A percentile compares a stretch with the other conserved stretches of the same genome.
Evolutionary conservation across 148 eudicot species (phyloP).

Genomic region (Rhododendron molle): DNA sequence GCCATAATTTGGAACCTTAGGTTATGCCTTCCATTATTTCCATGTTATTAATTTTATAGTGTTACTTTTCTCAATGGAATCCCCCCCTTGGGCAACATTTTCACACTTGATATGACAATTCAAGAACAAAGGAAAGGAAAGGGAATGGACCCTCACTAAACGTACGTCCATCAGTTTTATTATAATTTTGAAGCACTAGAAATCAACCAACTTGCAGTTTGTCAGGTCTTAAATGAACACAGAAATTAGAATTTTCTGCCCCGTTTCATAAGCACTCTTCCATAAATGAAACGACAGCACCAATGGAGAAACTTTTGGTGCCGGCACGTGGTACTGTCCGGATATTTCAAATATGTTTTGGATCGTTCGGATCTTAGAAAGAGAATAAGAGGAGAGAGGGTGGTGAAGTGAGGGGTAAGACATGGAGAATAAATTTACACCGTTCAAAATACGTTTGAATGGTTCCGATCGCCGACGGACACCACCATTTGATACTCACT

Average conservation of each 20-base stretch:
- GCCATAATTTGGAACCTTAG: neutral
- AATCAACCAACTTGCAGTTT: slow-evolving; percentile 1
- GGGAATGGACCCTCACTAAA: neutral
- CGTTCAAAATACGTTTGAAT: too few species aligned
- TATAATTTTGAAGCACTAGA: neutral
- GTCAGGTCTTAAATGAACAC: neutral
- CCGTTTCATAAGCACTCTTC: neutral
- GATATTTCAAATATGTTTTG: too few species aligned
- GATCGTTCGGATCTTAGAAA: too few species aligned
- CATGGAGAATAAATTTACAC: too few species aligned
- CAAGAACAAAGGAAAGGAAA: neutral
- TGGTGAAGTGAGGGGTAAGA: too few species aligned
- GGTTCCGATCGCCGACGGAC: too few species aligned
- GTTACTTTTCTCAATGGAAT: slow-evolving; percentile 3
- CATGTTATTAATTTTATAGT: neutral
- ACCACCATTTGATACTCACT: too few species aligned
- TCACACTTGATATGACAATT: slow-evolving; percentile 7
- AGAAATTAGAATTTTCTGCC: slow-evolving; percentile 6
- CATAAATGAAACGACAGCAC: slow-evolving; percentile 15
- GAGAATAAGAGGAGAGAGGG: too few species aligned
- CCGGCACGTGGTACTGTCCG: too few species aligned
- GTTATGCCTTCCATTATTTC: neutral
- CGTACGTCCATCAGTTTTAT: neutral
- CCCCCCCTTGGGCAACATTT: neutral
- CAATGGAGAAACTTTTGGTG: neutral